Evolutionary conservation across 2,329 filamentous ascomycete species (phyloP).

Genomic region (Aureobasidium pullulans): DNA sequence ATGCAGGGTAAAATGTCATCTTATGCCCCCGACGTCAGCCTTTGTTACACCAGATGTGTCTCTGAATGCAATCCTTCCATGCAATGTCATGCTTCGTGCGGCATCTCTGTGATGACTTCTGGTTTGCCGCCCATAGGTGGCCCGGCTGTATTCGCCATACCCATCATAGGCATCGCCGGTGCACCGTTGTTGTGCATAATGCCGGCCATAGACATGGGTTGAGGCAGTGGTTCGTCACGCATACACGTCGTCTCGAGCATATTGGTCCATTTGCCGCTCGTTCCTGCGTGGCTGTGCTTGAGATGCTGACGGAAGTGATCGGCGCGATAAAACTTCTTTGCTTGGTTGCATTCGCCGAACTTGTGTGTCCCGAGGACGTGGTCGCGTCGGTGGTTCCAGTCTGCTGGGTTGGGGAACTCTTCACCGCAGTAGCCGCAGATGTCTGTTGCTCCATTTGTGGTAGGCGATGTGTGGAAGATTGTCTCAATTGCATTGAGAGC

Average conservation of each 20-base stretch:
- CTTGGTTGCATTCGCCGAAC: constrained; percentile 94
- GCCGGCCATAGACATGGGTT: constrained; percentile 19
- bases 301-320: constrained; percentile 98
- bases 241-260: constrained; percentile 96
- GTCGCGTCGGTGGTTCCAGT: constrained; percentile 80
- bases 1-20: too few species aligned
- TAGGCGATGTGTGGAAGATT: constrained; percentile 76
- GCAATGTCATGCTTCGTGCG: constrained; percentile 14
- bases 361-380: constrained; percentile 92
- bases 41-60: background rate
- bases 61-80: background rate
- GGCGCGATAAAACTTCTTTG: constrained; percentile 95
- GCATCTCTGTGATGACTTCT: constrained; percentile 13
- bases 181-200: background rate
- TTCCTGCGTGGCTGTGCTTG: constrained; percentile 94
- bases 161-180: background rate
- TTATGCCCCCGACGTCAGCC: background rate
- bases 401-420: constrained; percentile 78
- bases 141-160: background rate
- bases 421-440: constrained; percentile 93
- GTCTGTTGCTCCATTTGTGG: constrained; percentile 52
- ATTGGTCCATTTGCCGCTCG: constrained; percentile 98
- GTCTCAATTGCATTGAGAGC: constrained; percentile 66
- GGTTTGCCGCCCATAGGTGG: constrained; percentile 9
- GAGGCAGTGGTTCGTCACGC: constrained; percentile 69